A percentile compares a stretch with the other conserved stretches of the same genome.
Conservation (phyloP, 441 rosid genomes). For the Gossypium trilobum region DNA sequence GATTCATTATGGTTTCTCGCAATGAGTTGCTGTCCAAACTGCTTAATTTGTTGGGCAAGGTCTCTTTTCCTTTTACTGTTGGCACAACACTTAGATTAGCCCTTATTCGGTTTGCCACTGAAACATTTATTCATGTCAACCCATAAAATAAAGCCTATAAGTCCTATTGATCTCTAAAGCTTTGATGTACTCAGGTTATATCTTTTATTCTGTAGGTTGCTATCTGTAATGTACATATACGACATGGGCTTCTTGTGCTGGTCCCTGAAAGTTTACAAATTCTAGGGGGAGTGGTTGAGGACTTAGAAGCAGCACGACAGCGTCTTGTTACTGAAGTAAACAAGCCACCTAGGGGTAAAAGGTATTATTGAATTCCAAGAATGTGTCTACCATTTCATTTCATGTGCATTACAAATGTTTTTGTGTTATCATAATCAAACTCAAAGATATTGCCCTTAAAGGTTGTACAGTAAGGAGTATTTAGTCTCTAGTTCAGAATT, state of each 20-base stretch:
- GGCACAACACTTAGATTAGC: not conserved
- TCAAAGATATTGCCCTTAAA: not conserved
- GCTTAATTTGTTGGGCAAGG: not conserved
- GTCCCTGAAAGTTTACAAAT: conserved; percentile 81
- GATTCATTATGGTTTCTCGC: not conserved
- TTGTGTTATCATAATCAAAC: not conserved
- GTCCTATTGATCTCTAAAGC: conserved; percentile 4
- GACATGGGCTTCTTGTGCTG: conserved; percentile 72
- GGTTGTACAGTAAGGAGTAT: not conserved
- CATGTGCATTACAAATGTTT: not conserved
- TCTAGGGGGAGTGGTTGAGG: conserved; percentile 75
- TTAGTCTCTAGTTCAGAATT: conserved; percentile 3
- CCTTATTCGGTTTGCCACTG: not conserved
- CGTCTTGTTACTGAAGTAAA: conserved; percentile 72
- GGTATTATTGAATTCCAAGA: conserved; percentile 33
- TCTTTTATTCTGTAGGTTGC: conserved; percentile 45
- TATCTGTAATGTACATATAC: conserved; percentile 62
- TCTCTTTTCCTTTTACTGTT: not conserved
- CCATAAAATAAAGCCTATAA: not conserved
- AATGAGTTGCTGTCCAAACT: not conserved
- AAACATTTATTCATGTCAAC: conserved; percentile 4
- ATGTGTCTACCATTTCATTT: not conserved
- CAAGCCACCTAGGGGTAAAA: conserved; percentile 89
- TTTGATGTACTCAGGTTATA: not conserved
- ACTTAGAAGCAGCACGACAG: conserved; percentile 62